phyloP scores from a whole-genome alignment of 257 asterid species.

The Agastache rugosa region DNA sequence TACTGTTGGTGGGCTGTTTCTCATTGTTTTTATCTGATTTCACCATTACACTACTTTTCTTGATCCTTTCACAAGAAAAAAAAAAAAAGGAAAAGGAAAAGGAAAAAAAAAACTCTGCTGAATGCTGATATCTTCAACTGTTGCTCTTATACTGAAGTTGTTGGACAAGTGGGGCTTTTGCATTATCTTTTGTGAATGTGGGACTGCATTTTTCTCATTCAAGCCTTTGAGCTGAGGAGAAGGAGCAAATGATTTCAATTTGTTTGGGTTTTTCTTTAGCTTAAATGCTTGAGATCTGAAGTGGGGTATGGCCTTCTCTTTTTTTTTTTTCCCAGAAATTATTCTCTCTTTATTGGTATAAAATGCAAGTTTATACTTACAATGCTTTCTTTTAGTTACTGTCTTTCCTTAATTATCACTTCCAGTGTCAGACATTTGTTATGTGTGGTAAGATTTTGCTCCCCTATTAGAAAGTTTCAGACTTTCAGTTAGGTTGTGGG shows the following conservation, averaged over 20 bases:
- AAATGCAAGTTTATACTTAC: constrained; percentile 45
- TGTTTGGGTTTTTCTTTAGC: constrained; percentile 49
- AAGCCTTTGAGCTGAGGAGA: constrained; percentile 61
- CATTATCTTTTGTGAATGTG: constrained; percentile 42
- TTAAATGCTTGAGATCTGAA: constrained; percentile 63
- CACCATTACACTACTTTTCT: constrained; percentile 37
- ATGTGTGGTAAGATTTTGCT: constrained; percentile 35
- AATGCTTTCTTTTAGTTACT: constrained; percentile 41
- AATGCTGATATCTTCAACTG: constrained; percentile 26
- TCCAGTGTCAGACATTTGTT: background rate
- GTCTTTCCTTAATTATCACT: constrained; percentile 28
- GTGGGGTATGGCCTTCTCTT: constrained; percentile 47
- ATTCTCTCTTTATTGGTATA: background rate
- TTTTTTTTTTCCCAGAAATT: constrained; percentile 31
- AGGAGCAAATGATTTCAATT: constrained; percentile 58
- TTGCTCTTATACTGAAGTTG: constrained; percentile 25
- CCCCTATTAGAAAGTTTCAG: constrained; percentile 26
- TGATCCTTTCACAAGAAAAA: constrained; percentile 33
- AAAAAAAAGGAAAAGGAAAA: background rate
- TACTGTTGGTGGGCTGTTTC: constrained; percentile 43
- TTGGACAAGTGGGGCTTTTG: constrained; percentile 38
- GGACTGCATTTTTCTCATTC: constrained; percentile 45
- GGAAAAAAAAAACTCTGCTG: background rate
- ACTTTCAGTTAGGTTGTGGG: constrained; percentile 16
- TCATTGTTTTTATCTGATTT: constrained; percentile 15